A percentile compares a stretch with the other conserved stretches of the same genome.
phyloP scores from a whole-genome alignment of 805 yeast genomes.

The Kodamaea kakaduensis region DNA sequence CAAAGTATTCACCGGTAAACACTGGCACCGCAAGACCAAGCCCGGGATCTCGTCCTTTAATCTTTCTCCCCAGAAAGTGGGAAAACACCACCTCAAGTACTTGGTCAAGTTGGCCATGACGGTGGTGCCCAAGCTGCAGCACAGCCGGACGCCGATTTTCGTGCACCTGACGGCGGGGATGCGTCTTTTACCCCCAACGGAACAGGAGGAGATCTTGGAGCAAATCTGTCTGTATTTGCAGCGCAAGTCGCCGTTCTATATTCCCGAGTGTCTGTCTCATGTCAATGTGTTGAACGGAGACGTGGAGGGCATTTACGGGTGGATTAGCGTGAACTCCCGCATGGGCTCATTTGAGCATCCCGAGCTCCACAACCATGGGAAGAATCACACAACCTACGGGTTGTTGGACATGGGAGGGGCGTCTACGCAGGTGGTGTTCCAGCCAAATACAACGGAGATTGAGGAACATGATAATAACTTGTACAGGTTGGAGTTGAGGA shows the following conservation, averaged over 20 bases:
- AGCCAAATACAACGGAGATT: conserved; percentile 47
- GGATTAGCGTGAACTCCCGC: conserved; percentile 60
- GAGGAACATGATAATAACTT: conserved; percentile 44
- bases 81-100: conserved; percentile 47
- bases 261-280: conserved; percentile 62
- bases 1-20: conserved; percentile 26
- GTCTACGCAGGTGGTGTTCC: conserved; percentile 61
- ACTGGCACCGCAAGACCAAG: conserved; percentile 49
- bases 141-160: conserved; percentile 60
- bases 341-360: conserved; percentile 43
- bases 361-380: conserved; percentile 37
- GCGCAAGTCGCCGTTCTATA: conserved; percentile 44
- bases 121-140: conserved; percentile 58
- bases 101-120: conserved; percentile 46
- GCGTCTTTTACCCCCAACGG: conserved; percentile 52
- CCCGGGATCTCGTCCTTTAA: conserved; percentile 58
- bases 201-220: conserved; percentile 44
- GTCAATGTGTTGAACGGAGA: conserved; percentile 61
- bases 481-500: conserved; percentile 42
- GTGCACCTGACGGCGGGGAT: conserved; percentile 70
- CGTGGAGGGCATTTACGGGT: conserved; percentile 61
- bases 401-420: conserved; percentile 64
- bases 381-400: conserved; percentile 49
- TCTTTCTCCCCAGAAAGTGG: conserved; percentile 46
- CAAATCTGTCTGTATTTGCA: conserved; percentile 49